Evolutionary conservation across 495 filamentous ascomycete genomes (phyloP).

Genomic region (Echria macrotheca): DNA sequence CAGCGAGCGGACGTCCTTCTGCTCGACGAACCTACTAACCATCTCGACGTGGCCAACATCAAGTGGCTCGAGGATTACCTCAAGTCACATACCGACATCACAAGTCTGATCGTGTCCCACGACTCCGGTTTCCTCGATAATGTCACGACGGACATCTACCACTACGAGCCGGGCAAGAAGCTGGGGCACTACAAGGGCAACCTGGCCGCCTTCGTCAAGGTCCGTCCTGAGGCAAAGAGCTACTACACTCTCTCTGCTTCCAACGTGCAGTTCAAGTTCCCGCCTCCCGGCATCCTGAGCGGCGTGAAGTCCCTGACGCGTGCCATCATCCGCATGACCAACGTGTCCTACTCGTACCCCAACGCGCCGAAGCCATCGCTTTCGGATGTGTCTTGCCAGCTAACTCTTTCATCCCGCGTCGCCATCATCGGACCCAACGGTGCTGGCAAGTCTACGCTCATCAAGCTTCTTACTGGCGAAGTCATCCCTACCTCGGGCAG

Average conservation of each 20-base stretch:
- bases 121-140: conserved; percentile 96
- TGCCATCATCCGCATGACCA: conserved; percentile 91
- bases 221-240: conserved; percentile 93
- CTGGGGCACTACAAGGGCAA: conserved; percentile 93
- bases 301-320: conserved; percentile 93
- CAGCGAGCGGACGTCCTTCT: conserved; percentile 91
- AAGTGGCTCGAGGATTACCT: conserved; percentile 94
- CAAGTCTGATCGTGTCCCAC: conserved; percentile 94
- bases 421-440: conserved; percentile 97
- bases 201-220: conserved; percentile 82
- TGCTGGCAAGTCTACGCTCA: conserved; percentile 96
- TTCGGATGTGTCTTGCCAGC: conserved; percentile 74
- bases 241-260: conserved; percentile 96
- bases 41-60: conserved; percentile 93
- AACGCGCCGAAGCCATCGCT: conserved; percentile 79
- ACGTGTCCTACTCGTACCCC: conserved; percentile 87
- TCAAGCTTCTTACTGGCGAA: conserved; percentile 97
- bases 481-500: conserved; percentile 77
- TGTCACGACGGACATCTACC: conserved; percentile 98
- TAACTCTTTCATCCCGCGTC: conserved; percentile 84
- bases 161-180: conserved; percentile 95
- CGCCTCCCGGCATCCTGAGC: conserved; percentile 84
- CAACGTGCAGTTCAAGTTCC: conserved; percentile 94
- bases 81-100: conserved; percentile 93
- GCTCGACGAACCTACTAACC: conserved; percentile 98